Conservation (phyloP, 1,139 yeast species). For the Ogataea hybrid region DNA sequence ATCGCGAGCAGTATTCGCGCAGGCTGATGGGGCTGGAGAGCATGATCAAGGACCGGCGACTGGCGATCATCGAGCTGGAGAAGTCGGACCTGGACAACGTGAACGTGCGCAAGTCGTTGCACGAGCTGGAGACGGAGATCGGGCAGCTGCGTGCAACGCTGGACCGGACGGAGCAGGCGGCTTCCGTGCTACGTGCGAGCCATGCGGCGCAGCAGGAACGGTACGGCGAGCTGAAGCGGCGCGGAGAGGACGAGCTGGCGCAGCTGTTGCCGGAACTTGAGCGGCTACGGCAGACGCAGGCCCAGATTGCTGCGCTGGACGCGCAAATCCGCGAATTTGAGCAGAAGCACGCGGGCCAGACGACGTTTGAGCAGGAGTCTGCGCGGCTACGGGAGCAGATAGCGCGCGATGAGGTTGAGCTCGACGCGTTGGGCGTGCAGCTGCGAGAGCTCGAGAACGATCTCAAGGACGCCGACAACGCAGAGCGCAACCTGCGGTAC, state of each 20-base stretch:
- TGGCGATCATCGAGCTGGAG: constrained; percentile 56
- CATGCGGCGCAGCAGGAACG: constrained; percentile 13
- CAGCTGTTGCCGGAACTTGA: constrained; percentile 8
- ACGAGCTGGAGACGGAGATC: constrained; percentile 32
- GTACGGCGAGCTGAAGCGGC: constrained; percentile 17
- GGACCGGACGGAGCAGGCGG: constrained; percentile 7
- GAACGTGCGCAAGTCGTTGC: constrained; percentile 35
- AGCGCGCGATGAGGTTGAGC: constrained; percentile 18
- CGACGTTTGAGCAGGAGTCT: constrained; percentile 13
- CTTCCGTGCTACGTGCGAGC: constrained; percentile 11
- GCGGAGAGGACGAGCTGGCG: constrained; percentile 3
- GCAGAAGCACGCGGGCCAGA: constrained; percentile 9
- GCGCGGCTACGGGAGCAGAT: constrained; percentile 10
- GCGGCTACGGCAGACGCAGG: constrained; percentile 8
- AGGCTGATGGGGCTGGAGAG: constrained; percentile 51
- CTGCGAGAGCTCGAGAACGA: constrained; percentile 30
- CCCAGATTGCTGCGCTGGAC: constrained; percentile 15
- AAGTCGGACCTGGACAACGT: constrained; percentile 44
- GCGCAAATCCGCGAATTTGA: constrained; percentile 23
- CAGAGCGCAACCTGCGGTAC: constrained; percentile 52
- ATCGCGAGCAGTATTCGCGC: constrained; percentile 47
- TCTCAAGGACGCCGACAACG: constrained; percentile 47
- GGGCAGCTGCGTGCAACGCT: constrained; percentile 25
- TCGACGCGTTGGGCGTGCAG: constrained; percentile 12
- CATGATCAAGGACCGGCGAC: constrained; percentile 54